Percentiles rank a stretch among this genome's conserved stretches.
Conservation (phyloP, 768 basidiomycete genomes). For the Termitomyces eurrhizus region DNA sequence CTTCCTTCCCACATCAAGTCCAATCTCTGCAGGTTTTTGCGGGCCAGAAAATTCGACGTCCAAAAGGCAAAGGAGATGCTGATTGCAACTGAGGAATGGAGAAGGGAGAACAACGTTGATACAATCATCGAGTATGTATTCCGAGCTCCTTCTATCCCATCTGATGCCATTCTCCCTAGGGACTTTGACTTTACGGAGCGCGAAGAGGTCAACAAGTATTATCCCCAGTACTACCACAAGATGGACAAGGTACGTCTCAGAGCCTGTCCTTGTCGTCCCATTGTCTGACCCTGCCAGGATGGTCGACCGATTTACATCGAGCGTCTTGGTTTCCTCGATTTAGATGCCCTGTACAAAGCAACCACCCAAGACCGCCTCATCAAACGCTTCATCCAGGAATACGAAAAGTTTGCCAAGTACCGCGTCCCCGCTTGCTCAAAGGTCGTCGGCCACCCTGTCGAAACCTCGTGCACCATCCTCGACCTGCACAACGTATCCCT, state of each 20-base stretch:
- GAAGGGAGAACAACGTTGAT: slow-evolving; percentile 80
- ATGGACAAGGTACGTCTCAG: slow-evolving; percentile 75
- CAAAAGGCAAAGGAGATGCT: slow-evolving; percentile 83
- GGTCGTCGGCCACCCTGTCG: slow-evolving; percentile 80
- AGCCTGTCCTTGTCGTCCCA: neutral
- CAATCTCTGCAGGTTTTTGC: slow-evolving; percentile 61
- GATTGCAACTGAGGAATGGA: slow-evolving; percentile 79
- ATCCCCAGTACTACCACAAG: slow-evolving; percentile 96
- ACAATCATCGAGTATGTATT: slow-evolving; percentile 58
- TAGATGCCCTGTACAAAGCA: slow-evolving; percentile 72
- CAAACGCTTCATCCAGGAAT: slow-evolving; percentile 86
- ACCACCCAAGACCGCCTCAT: slow-evolving; percentile 89
- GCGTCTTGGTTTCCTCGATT: slow-evolving; percentile 84
- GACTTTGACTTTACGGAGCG: slow-evolving; percentile 87
- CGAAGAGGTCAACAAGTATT: slow-evolving; percentile 80
- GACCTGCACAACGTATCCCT: slow-evolving; percentile 75
- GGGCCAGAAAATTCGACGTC: slow-evolving; percentile 92
- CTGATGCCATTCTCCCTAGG: slow-evolving; percentile 30
- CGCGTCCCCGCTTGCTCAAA: slow-evolving; percentile 78
- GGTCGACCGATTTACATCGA: slow-evolving; percentile 96
- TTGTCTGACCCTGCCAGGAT: slow-evolving; percentile 47
- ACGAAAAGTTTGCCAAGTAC: slow-evolving; percentile 81
- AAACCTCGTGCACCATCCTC: slow-evolving; percentile 97
- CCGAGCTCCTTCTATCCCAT: neutral
- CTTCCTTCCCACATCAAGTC: neutral